A percentile compares a stretch with the other conserved stretches of the same genome.
Conservation (phyloP, 1,139 yeast genomes). For the Pichia inconspicua region DNA sequence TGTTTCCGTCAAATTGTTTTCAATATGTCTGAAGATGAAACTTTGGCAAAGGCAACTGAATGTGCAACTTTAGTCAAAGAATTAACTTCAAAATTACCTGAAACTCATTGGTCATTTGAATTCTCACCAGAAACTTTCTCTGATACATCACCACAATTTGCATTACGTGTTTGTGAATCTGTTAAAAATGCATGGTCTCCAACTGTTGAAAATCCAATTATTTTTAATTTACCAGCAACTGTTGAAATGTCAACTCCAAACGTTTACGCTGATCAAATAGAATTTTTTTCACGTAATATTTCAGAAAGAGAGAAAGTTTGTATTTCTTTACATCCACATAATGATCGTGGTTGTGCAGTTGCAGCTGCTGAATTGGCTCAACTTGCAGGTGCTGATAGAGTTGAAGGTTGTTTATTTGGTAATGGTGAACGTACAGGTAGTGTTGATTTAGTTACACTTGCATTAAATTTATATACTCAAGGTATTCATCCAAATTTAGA, state of each 20-base stretch:
- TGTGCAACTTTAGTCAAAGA: constrained; percentile 73
- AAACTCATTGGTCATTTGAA: constrained; percentile 82
- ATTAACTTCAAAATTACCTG: constrained; percentile 64
- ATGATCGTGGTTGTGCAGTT: constrained; percentile 96
- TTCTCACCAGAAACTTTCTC: constrained; percentile 94
- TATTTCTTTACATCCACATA: constrained; percentile 90
- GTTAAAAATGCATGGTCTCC: constrained; percentile 94
- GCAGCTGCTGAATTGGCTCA: constrained; percentile 95
- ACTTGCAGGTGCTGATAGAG: constrained; percentile 95
- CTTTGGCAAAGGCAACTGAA: constrained; percentile 71
- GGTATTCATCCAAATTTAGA: constrained; percentile 84
- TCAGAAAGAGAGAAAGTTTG: constrained; percentile 79
- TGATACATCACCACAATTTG: constrained; percentile 80
- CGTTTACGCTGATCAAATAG: constrained; percentile 93
- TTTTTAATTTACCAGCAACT: constrained; percentile 97
- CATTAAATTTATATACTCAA: constrained; percentile 88
- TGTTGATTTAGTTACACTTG: constrained; percentile 89
- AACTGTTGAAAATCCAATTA: constrained; percentile 70
- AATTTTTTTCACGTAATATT: constrained; percentile 73
- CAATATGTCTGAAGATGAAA: constrained; percentile 74
- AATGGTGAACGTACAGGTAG: constrained; percentile 99
- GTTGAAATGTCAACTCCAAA: constrained; percentile 94
- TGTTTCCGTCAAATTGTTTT: constrained; percentile 87
- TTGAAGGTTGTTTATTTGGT: constrained; percentile 95
- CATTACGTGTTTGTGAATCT: constrained; percentile 86